Evolutionary conservation across 805 yeast species (phyloP), one percentile per base, ranked within the genome.

Genomic region (Torulaspora quercuum): DNA sequence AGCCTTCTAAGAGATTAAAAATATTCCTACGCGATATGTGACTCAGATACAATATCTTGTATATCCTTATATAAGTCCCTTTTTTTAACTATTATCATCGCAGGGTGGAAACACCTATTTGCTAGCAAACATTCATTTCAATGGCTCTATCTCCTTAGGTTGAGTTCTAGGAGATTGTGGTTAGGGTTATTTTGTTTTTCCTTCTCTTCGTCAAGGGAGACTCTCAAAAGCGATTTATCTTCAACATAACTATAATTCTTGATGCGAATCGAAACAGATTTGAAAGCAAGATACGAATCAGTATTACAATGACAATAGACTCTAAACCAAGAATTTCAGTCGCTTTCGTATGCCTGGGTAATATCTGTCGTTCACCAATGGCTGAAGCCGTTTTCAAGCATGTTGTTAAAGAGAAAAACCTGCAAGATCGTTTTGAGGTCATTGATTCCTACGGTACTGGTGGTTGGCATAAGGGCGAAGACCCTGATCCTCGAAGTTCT

Each of bases 331-430:
- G 50, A 25, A 55, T 75, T 3, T 71, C 82, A 1, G 94, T 89
- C 7, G 96, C 94, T 0, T 88, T 89, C 57, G 90, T 88, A 1
- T 89, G 97, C 54, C 68, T 87, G 16, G 97, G 97, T 3, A 89
- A 89, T 60, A 79, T 84, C 14, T 88, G 97, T 55, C 89, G 97
- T 32, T 87, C 96, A 2, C 97, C 97, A 9, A 90, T 89, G 97
- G 97, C 97, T 0, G 97, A 90, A 56, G 96, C 96, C 0, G 85
- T 88, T 1, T 87, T 89, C 63, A 69, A 68, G 31, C 77, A 84
- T 41, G 65, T 67, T 10, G 94, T 85, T 7, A 59, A 75, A 27
- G 57, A 74, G 28, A 59, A 80, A 0, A 59, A 67, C 33, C 45
- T 67, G 18, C 53, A 43, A 21, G 61, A 56, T 11, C 55, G 55